These are phyloP conservation scores for Uronychia setigera DNA, from an alignment of 73 alveolate genomes.

Conservation along the genomic window DNA sequence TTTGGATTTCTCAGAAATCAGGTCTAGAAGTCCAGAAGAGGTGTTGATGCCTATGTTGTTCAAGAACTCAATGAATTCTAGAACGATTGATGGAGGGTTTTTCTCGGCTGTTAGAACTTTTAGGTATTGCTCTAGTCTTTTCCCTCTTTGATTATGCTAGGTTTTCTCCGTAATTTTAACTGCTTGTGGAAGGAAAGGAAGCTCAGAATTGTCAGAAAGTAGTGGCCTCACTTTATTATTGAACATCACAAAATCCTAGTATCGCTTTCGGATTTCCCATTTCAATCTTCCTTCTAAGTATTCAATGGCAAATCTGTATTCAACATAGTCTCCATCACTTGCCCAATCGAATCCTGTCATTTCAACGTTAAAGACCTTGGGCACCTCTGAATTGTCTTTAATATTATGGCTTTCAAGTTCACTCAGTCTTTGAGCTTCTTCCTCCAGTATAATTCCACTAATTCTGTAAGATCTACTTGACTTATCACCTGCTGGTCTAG, in stretches of 20 bases:
- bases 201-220: neutral
- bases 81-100: neutral
- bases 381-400: neutral
- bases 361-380: neutral
- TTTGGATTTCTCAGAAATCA: neutral
- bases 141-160: neutral
- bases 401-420: neutral
- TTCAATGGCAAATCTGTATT: neutral
- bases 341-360: constrained; percentile 5
- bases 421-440: neutral
- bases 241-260: neutral
- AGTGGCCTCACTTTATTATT: neutral
- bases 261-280: constrained; percentile 11
- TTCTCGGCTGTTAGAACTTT: neutral
- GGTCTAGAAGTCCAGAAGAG: neutral
- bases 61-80: neutral
- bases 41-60: neutral
- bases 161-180: neutral
- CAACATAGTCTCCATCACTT: constrained; percentile 12
- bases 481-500: neutral
- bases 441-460: neutral
- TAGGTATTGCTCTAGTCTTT: neutral
- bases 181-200: neutral
- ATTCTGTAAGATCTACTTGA: neutral
- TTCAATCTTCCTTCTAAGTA: neutral